Conservation (phyloP, 179 eudicot species). For the Dionaea muscipula region DNA sequence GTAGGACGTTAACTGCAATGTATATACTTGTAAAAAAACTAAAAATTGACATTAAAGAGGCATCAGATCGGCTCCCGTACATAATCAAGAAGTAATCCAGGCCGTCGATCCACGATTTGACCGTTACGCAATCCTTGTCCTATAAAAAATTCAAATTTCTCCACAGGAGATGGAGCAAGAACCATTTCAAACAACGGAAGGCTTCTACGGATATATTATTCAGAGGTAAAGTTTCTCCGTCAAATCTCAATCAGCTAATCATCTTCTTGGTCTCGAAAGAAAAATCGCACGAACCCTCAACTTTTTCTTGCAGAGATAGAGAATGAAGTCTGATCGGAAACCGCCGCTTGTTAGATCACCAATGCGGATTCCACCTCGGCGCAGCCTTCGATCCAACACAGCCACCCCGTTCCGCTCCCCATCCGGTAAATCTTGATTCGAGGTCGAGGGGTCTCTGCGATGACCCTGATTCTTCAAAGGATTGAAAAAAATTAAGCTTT, state of each 20-base stretch:
- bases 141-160: background rate
- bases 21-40: too few relatives aligned
- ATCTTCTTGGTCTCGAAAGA: too few relatives aligned
- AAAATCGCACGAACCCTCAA: too few relatives aligned
- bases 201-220: too few relatives aligned
- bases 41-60: background rate
- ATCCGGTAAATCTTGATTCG: too few relatives aligned
- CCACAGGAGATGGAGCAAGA: background rate
- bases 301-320: background rate
- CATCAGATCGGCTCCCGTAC: background rate
- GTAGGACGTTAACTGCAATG: background rate
- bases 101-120: background rate
- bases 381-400: too few relatives aligned
- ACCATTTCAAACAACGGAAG: background rate
- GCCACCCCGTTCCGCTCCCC: too few relatives aligned
- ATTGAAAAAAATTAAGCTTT: too few relatives aligned
- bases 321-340: conserved; percentile 46
- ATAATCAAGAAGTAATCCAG: background rate
- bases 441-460: too few relatives aligned
- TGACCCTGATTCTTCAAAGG: too few relatives aligned
- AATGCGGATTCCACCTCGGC: conserved; percentile 17
- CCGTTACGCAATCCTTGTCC: background rate
- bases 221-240: too few relatives aligned
- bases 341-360: conserved; percentile 71
- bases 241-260: too few relatives aligned